phyloP scores from a whole-genome alignment of 2,329 filamentous ascomycete genomes.

The Beauveria rudraprayagi region DNA sequence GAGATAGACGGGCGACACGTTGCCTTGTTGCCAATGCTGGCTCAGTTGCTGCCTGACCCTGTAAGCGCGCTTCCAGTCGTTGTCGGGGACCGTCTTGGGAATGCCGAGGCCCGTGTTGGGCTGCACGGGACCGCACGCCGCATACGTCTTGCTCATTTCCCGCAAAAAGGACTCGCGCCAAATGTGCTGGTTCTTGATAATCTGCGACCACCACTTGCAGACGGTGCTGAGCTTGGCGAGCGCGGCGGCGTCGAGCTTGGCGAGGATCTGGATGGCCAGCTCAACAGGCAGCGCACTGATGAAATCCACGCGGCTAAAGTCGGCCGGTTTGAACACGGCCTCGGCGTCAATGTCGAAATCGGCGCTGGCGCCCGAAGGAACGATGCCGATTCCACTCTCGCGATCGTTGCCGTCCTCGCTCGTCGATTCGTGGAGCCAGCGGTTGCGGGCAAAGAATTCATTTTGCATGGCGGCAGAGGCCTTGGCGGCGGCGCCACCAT shows the following conservation, averaged over 20 bases:
- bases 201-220: slow-evolving; percentile 40
- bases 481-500: slow-evolving; percentile 53
- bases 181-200: slow-evolving; percentile 47
- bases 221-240: slow-evolving; percentile 43
- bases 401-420: slow-evolving; percentile 46
- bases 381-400: slow-evolving; percentile 58
- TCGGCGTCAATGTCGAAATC: slow-evolving; percentile 29
- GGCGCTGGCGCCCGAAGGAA: slow-evolving; percentile 36
- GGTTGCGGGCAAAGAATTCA: slow-evolving; percentile 35
- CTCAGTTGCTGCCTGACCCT: slow-evolving; percentile 68
- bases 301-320: slow-evolving; percentile 51
- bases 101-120: slow-evolving; percentile 51
- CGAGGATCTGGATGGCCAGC: slow-evolving; percentile 50
- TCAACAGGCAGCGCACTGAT: slow-evolving; percentile 47
- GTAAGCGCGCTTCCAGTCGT: slow-evolving; percentile 84
- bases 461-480: slow-evolving; percentile 54
- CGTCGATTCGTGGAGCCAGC: slow-evolving; percentile 32
- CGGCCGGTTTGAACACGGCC: slow-evolving; percentile 26
- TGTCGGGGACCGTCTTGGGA: slow-evolving; percentile 47
- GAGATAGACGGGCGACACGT: slow-evolving; percentile 76
- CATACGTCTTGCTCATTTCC: slow-evolving; percentile 53
- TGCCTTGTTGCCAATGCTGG: slow-evolving; percentile 69
- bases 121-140: slow-evolving; percentile 43
- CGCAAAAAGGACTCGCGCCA: slow-evolving; percentile 57
- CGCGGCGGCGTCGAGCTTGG: slow-evolving; percentile 45